Conservation (phyloP, 2,329 filamentous ascomycete species). For the Xylaria sp. region DNA sequence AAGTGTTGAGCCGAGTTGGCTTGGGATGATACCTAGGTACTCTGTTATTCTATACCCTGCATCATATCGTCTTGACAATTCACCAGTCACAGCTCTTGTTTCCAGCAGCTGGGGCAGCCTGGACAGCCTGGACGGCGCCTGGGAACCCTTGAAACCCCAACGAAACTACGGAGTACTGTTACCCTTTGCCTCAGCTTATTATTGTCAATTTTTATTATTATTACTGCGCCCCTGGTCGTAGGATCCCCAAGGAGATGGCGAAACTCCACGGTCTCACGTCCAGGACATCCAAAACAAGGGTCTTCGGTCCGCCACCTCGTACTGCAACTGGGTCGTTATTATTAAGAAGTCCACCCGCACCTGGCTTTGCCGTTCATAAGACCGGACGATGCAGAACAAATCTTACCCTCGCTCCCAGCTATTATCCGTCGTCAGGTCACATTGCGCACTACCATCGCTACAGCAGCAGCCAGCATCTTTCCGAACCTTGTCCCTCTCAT, state of each 20-base stretch:
- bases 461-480: slow-evolving; percentile 29
- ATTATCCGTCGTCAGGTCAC: slow-evolving; percentile 25
- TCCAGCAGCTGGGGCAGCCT: slow-evolving; percentile 29
- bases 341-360: slow-evolving; percentile 46
- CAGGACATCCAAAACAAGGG: slow-evolving; percentile 35
- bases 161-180: slow-evolving; percentile 42
- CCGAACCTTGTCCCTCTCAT: slow-evolving; percentile 48
- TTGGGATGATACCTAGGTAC: slow-evolving; percentile 21
- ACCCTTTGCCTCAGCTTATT: slow-evolving; percentile 40
- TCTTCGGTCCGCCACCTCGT: slow-evolving; percentile 42
- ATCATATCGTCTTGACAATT: neutral
- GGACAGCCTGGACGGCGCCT: slow-evolving; percentile 31
- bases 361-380: slow-evolving; percentile 39
- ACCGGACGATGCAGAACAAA: slow-evolving; percentile 41
- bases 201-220: neutral
- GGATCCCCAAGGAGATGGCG: slow-evolving; percentile 36
- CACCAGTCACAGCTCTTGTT: neutral
- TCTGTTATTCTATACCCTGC: slow-evolving; percentile 10
- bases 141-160: slow-evolving; percentile 47
- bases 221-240: slow-evolving; percentile 35
- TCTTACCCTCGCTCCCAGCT: slow-evolving; percentile 30
- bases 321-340: slow-evolving; percentile 40
- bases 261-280: slow-evolving; percentile 39
- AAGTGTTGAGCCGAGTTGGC: slow-evolving; percentile 6
- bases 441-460: slow-evolving; percentile 20